Conservation (phyloP, 495 filamentous ascomycete species). For the Hypoxylon intermedium region DNA sequence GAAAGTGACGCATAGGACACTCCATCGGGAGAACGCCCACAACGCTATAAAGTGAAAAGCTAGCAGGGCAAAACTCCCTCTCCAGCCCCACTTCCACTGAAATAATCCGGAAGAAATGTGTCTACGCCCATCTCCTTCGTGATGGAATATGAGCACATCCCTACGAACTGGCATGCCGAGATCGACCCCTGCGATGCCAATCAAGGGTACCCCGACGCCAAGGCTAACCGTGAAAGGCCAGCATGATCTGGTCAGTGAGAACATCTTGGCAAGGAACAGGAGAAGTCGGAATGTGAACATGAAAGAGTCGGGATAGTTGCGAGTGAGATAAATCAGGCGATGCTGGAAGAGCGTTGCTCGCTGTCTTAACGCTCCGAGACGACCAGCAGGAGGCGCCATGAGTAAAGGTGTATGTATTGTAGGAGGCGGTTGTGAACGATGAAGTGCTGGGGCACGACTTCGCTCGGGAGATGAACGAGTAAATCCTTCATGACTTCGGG, state of each 20-base stretch:
- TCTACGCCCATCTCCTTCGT: slow-evolving; percentile 18
- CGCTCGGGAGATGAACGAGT: slow-evolving; percentile 28
- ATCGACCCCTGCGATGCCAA: slow-evolving; percentile 51
- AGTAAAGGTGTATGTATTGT: slow-evolving; percentile 57
- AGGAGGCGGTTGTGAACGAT: slow-evolving; percentile 42
- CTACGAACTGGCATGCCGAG: slow-evolving; percentile 37
- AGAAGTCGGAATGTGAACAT: slow-evolving; percentile 42
- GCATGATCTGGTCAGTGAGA: slow-evolving; percentile 50
- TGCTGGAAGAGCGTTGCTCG: slow-evolving; percentile 41
- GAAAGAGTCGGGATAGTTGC: slow-evolving; percentile 27
- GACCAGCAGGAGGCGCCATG: slow-evolving; percentile 63
- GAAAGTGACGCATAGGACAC: slow-evolving; percentile 47
- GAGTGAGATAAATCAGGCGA: slow-evolving; percentile 28
- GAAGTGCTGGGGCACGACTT: slow-evolving; percentile 23
- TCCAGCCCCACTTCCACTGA: slow-evolving; percentile 45
- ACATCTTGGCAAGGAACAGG: slow-evolving; percentile 50
- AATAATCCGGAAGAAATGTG: slow-evolving; percentile 14
- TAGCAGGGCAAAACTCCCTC: slow-evolving; percentile 46
- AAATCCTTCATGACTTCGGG: slow-evolving; percentile 48
- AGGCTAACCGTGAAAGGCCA: slow-evolving; percentile 54
- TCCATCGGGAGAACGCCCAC: slow-evolving; percentile 46
- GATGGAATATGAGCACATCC: slow-evolving; percentile 6
- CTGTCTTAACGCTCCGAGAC: slow-evolving; percentile 48
- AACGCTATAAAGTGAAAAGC: slow-evolving; percentile 49
- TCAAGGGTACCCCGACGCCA: slow-evolving; percentile 43